phyloP scores from a whole-genome alignment of 306 rosid genomes.

The Gillenia trifoliata region DNA sequence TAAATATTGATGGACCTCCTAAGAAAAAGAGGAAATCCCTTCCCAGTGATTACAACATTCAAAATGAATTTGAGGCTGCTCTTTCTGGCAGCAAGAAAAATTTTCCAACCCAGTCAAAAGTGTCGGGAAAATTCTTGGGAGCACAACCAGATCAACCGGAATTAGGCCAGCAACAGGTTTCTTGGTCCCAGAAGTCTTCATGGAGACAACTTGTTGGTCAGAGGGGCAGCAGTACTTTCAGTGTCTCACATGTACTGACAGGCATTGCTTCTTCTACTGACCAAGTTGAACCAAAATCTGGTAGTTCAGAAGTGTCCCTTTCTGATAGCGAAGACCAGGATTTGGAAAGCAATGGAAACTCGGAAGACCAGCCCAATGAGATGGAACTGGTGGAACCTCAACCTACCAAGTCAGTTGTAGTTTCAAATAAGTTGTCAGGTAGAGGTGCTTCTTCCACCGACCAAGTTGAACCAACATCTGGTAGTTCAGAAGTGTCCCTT shows the following conservation, averaged over 20 bases:
- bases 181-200: conserved; percentile 72
- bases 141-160: conserved; percentile 27
- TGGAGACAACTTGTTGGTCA: conserved; percentile 68
- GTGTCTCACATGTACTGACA: conserved; percentile 39
- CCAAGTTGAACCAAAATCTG: conserved; percentile 21
- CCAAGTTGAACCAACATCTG: conserved; percentile 21
- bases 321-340: conserved; percentile 19
- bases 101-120: conserved; percentile 19
- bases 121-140: conserved; percentile 18
- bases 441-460: conserved; percentile 24
- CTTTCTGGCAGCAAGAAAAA: conserved; percentile 22
- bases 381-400: background rate
- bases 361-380: background rate
- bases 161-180: conserved; percentile 32
- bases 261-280: conserved; percentile 20
- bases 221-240: conserved; percentile 40
- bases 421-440: background rate
- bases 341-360: conserved; percentile 13
- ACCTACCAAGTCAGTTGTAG: background rate
- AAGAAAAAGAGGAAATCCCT: conserved; percentile 46
- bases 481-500: conserved; percentile 3
- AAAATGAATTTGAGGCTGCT: conserved; percentile 21
- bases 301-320: conserved; percentile 9
- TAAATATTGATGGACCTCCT: conserved; percentile 22
- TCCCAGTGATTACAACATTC: conserved; percentile 16